Conservation (phyloP, 352 stramenopile species). For the Phytophthora hibernalis region DNA sequence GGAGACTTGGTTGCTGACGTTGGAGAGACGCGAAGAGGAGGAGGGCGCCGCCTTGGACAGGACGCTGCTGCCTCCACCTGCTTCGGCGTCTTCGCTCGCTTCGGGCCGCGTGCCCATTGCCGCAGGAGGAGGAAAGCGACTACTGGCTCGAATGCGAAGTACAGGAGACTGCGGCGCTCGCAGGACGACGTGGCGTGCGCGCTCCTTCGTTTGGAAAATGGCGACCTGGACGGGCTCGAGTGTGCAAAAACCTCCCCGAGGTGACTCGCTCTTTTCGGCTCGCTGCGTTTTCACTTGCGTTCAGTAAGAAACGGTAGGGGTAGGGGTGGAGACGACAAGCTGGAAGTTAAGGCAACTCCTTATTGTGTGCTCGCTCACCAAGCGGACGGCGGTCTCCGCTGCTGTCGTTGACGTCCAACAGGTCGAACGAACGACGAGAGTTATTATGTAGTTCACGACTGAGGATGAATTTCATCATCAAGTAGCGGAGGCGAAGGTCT, state of each 20-base stretch:
- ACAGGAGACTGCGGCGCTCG: too few species aligned
- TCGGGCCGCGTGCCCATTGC: conserved; percentile 37
- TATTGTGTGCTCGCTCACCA: background rate
- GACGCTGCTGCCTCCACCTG: conserved; percentile 2
- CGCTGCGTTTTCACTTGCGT: background rate
- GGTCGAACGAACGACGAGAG: too few species aligned
- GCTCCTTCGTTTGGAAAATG: background rate
- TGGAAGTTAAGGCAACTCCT: background rate
- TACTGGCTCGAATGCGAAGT: conserved; percentile 7
- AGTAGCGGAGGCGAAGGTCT: too few species aligned
- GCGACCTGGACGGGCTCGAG: too few species aligned
- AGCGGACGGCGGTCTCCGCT: background rate
- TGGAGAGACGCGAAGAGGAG: background rate
- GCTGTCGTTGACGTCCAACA: too few species aligned
- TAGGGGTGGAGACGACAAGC: background rate
- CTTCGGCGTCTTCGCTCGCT: conserved; percentile 34
- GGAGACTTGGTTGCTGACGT: conserved; percentile 2
- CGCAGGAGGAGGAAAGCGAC: conserved; percentile 2
- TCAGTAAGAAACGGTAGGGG: background rate
- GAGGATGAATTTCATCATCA: too few species aligned
- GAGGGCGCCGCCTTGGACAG: background rate
- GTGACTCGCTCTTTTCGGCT: background rate
- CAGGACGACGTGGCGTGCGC: background rate
- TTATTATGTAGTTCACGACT: too few species aligned
- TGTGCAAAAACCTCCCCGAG: background rate